Evolutionary conservation across 352 stramenopile species (phyloP), one percentile per base, ranked within the genome.

Genomic region (Peronospora destructor): DNA sequence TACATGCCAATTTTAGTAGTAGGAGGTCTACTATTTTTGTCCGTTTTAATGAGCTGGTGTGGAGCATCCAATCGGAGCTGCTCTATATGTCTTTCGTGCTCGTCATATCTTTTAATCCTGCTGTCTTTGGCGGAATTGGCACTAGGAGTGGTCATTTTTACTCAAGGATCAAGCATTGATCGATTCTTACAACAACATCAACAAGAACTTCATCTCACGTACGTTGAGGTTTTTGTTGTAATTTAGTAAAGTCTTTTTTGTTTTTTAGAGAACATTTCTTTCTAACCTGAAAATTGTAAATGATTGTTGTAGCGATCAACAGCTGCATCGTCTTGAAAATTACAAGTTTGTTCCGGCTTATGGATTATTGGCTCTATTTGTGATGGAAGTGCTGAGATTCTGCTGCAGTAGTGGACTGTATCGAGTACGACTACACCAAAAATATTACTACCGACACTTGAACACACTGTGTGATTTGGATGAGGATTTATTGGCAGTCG

Each of bases 311-410:
- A 85, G 71, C 0, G 73, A 88, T 60, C 63, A 80, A 2, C 57
- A 88, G 29, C 49, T 88, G 6, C 61, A 47, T 5, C 57, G 56
- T 33, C 66, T 88, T 26, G 68, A 85, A 53, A 45, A 76, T 33
- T 65, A 80, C 71, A 84, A 85, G 52, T 86, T 85, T 45, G 52
- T 85, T 19, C 76, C 74, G 1, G 74, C 76, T 17, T 86, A 88
- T 36, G 49, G 71, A 55, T 49, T 88, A 12, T 40, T 88, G n/a
- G 61, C 56, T 0, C 57, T 88, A 8, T 85, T 86, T 42, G 52
- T 43, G 17, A 86, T 88, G 74, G 76, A 88, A 60, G 60, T 84
- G 3, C 19, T 85, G 32, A 67, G 76, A 41, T 84, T 84, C 39
- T 85, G 76, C 49, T 88, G 73, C 58, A 85, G 71, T 61, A 80